Percentiles rank a stretch among this genome's conserved stretches.
Evolutionary conservation across 331 rosid species (phyloP).

Genomic region (Quercus lobata): DNA sequence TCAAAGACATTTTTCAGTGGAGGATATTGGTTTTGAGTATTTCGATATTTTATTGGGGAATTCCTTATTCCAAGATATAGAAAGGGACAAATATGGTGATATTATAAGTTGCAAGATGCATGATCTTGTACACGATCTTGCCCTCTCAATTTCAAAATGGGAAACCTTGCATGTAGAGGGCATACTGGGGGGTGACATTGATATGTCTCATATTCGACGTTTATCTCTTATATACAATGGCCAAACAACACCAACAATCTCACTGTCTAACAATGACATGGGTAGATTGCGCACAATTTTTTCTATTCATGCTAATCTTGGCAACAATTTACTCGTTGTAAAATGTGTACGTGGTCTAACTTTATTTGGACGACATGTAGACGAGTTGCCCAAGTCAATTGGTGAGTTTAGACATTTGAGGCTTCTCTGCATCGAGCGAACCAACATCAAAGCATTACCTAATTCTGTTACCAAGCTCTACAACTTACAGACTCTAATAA

Average conservation of each 20-base stretch:
- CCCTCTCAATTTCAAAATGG: background rate
- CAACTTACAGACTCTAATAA: background rate
- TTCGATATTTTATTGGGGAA: background rate
- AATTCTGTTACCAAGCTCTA: background rate
- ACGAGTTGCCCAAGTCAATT: background rate
- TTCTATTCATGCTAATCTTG: no score
- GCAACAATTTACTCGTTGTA: fast-evolving
- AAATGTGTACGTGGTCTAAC: background rate
- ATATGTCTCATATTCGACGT: no score
- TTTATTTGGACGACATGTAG: background rate
- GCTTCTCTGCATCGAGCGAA: background rate
- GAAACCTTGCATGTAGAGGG: background rate
- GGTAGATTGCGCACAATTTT: no score
- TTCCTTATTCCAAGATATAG: background rate
- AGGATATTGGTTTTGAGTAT: background rate
- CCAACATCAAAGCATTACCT: background rate
- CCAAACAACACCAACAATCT: no score
- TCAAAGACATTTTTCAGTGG: background rate
- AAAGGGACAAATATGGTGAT: background rate
- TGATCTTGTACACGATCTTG: background rate
- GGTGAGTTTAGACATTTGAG: background rate
- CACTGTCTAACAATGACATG: no score
- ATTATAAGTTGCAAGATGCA: background rate
- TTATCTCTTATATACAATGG: no score
- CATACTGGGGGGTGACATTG: background rate